Conservation (phyloP, 768 basidiomycete species). For the Dacryopinax primogenitus region DNA sequence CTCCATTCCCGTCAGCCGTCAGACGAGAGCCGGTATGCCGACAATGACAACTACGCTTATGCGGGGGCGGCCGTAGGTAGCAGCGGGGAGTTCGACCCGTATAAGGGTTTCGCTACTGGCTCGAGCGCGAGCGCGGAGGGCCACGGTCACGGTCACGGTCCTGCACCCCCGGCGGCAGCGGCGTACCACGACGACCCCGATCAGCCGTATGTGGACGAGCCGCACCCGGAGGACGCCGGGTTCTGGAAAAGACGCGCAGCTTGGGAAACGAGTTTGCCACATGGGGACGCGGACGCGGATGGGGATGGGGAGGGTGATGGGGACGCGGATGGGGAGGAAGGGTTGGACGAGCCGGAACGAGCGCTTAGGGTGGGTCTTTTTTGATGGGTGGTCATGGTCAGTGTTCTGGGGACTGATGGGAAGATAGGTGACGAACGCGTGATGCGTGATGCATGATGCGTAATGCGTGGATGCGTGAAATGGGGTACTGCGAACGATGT, state of each 20-base stretch:
- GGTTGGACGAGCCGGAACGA: background rate
- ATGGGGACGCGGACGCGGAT: background rate
- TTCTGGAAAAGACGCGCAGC: background rate
- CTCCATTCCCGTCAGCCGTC: slow-evolving; percentile 1
- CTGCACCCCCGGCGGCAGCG: background rate
- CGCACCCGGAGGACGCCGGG: background rate
- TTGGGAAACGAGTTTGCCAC: background rate
- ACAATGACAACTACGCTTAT: background rate
- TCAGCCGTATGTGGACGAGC: background rate
- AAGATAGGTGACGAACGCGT: slow-evolving; percentile 1
- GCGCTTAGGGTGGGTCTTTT: background rate
- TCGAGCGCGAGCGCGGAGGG: background rate
- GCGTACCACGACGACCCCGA: background rate
- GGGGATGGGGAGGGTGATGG: too few relatives aligned
- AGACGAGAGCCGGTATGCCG: background rate
- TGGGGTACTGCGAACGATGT: too few relatives aligned
- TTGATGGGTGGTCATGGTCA: background rate
- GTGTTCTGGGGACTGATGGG: background rate
- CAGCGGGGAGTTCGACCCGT: slow-evolving; percentile 2
- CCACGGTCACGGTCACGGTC: background rate
- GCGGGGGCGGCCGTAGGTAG: background rate
- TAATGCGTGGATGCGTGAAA: too few relatives aligned
- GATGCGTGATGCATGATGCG: background rate
- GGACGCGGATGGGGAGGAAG: background rate
- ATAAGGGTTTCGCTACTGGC: background rate